These are phyloP conservation scores for Darksidea phi DNA, from an alignment of 495 filamentous ascomycete genomes.

Conservation along the genomic window DNA sequence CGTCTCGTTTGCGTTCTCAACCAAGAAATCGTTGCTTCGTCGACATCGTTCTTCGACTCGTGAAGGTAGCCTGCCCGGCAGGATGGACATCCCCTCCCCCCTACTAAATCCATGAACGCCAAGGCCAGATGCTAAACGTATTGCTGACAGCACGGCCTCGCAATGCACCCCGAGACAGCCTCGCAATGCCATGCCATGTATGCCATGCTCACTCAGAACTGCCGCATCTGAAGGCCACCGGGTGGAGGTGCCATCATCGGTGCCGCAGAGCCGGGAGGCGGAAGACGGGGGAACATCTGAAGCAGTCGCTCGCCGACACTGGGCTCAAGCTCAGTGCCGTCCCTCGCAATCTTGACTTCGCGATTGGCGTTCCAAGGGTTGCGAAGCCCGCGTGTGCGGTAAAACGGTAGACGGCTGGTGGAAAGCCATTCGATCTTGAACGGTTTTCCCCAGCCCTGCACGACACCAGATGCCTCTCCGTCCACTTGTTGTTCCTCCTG, in stretches of 20 bases:
- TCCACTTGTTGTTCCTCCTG: constrained; percentile 44
- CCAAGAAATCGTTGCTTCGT: constrained; percentile 23
- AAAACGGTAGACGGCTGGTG: constrained; percentile 82
- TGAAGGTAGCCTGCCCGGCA: constrained; percentile 18
- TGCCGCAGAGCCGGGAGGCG: constrained; percentile 13
- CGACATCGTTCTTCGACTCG: constrained; percentile 5
- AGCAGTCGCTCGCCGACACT: constrained; percentile 73
- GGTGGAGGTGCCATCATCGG: constrained; percentile 23
- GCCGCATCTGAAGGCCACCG: constrained; percentile 20
- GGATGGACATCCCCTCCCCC: not conserved
- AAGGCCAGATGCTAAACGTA: not conserved
- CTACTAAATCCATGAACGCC: not conserved
- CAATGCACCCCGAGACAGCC: not conserved
- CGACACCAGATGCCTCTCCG: constrained; percentile 36
- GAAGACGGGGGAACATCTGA: constrained; percentile 67
- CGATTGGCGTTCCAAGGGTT: constrained; percentile 96
- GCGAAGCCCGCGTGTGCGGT: constrained; percentile 82
- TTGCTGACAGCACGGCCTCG: not conserved
- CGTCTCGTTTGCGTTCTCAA: not conserved
- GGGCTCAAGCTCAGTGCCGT: constrained; percentile 92
- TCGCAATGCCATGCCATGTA: not conserved
- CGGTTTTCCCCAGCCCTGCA: constrained; percentile 81
- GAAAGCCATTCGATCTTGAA: constrained; percentile 93
- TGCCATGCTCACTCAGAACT: not conserved
- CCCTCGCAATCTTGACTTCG: constrained; percentile 94